phyloP scores from a whole-genome alignment of 2,329 filamentous ascomycete species.

The Aureobasidium pullulans region DNA sequence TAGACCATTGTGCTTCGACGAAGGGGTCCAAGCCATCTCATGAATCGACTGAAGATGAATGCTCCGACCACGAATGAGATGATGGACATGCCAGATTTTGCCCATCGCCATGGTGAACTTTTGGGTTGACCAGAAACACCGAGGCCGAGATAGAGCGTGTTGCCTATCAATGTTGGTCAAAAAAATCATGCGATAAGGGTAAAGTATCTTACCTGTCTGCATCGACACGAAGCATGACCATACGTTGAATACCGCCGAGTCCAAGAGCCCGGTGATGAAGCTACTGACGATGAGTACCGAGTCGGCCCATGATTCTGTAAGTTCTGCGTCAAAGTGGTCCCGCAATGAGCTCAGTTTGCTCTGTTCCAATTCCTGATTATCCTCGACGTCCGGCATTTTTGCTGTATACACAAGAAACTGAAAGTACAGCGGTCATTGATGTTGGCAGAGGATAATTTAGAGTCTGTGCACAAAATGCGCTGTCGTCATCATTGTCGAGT shows the following conservation, averaged over 20 bases:
- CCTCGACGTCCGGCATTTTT: conserved; percentile 6
- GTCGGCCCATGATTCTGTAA: conserved; percentile 59
- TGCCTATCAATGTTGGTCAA: conserved; percentile 35
- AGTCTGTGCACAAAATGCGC: background rate
- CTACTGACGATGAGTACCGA: conserved; percentile 64
- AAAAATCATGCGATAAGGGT: background rate
- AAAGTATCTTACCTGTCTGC: conserved; percentile 57
- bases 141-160: conserved; percentile 72
- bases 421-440: background rate
- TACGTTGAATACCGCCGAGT: conserved; percentile 67
- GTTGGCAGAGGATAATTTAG: background rate
- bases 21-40: conserved; percentile 54
- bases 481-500: background rate
- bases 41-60: conserved; percentile 62
- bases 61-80: conserved; percentile 64
- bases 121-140: conserved; percentile 55
- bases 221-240: conserved; percentile 79
- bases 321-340: conserved; percentile 37
- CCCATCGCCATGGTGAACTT: conserved; percentile 51
- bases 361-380: background rate
- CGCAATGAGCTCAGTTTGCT: background rate
- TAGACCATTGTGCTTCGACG: conserved; percentile 56
- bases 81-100: conserved; percentile 66
- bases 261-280: conserved; percentile 67
- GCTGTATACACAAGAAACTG: background rate